phyloP scores from a whole-genome alignment of 2,329 filamentous ascomycete species.

The Xylariaceae sp. region DNA sequence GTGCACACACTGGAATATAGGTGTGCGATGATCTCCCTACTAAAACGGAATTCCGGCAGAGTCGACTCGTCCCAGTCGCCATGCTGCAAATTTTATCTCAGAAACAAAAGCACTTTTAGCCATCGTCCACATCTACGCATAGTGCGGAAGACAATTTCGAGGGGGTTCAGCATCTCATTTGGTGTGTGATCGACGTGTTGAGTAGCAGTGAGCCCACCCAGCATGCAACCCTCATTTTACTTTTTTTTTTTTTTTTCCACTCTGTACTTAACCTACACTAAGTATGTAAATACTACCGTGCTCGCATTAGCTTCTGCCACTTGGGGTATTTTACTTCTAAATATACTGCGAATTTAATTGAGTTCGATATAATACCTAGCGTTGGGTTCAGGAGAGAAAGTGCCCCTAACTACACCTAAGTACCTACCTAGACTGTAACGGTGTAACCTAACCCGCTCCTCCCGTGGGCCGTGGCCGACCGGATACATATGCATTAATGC shows the following conservation, averaged over 20 bases:
- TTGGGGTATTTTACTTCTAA: too few species aligned
- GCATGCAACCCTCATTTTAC: slow-evolving; percentile 18
- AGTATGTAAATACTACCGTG: too few species aligned
- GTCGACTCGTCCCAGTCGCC: too few species aligned
- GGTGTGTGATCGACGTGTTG: slow-evolving; percentile 19
- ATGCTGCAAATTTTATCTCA: neutral
- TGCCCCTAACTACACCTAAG: too few species aligned
- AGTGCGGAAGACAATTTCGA: slow-evolving; percentile 18
- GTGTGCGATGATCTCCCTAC: neutral
- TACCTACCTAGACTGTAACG: neutral
- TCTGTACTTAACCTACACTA: too few species aligned
- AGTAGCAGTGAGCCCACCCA: slow-evolving; percentile 9
- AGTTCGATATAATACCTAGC: too few species aligned
- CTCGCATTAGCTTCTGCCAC: too few species aligned
- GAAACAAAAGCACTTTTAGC: neutral
- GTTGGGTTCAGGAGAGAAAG: too few species aligned
- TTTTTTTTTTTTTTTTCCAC: neutral
- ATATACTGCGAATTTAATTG: too few species aligned
- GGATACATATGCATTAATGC: slow-evolving; percentile 12
- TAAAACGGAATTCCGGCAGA: too few species aligned
- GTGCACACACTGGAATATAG: neutral
- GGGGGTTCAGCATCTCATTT: slow-evolving; percentile 18
- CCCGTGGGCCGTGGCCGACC: neutral
- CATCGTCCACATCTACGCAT: slow-evolving; percentile 1
- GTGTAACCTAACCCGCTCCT: neutral